A percentile compares a stretch with the other conserved stretches of the same genome.
Conservation (phyloP, 768 basidiomycete species). For the Krasilnikovozyma curviuscula region DNA sequence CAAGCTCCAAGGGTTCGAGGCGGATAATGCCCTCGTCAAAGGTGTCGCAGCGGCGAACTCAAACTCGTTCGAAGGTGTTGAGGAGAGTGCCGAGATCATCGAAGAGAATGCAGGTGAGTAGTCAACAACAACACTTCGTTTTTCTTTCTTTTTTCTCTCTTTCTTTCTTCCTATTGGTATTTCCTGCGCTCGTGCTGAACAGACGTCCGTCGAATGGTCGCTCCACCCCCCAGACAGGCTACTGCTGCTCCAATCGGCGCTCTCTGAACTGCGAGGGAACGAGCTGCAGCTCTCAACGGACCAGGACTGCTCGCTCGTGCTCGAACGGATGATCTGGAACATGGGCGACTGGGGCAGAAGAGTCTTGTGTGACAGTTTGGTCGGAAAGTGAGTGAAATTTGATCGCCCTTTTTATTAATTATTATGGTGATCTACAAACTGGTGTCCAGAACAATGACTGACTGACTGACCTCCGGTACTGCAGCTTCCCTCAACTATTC, state of each 20-base stretch:
- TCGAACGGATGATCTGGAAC: constrained; percentile 76
- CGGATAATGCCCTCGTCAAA: no score
- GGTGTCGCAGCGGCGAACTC: no score
- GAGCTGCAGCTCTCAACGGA: constrained; percentile 83
- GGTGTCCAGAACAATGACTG: not conserved
- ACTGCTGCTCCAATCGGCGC: constrained; percentile 59
- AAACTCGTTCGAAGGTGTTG: no score
- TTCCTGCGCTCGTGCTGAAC: constrained; percentile 5
- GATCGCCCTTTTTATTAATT: constrained; percentile 16
- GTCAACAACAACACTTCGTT: not conserved
- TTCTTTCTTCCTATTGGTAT: not conserved
- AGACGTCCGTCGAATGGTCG: not conserved
- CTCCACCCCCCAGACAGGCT: constrained; percentile 37
- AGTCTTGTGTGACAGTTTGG: constrained; percentile 69
- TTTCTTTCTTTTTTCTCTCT: not conserved
- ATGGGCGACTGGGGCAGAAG: constrained; percentile 94
- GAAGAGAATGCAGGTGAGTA: constrained; percentile 30
- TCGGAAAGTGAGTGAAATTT: constrained; percentile 62
- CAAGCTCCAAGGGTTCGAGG: constrained; percentile 75
- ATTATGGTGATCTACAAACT: not conserved
- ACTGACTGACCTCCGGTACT: not conserved
- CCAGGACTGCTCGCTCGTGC: constrained; percentile 71
- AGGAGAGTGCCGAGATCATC: constrained; percentile 19
- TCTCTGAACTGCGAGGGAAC: constrained; percentile 66
- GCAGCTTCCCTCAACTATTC: constrained; percentile 16